Percentiles rank a stretch among this genome's conserved stretches.
phyloP scores from a whole-genome alignment of 495 filamentous ascomycete genomes.

The Haplographium delicatum region DNA sequence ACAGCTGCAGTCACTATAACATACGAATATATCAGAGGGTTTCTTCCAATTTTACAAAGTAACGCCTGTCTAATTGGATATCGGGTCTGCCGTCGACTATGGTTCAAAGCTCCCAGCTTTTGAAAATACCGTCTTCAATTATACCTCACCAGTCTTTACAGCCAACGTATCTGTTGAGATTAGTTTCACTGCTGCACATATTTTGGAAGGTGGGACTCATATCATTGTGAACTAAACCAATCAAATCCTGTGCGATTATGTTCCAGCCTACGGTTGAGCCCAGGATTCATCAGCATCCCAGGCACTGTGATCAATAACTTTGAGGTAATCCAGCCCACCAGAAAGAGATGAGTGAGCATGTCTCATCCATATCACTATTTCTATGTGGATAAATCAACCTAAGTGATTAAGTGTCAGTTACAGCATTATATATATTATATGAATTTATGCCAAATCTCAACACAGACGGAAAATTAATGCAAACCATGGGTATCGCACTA shows the following conservation, averaged over 20 bases:
- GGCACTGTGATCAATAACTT: too few species aligned
- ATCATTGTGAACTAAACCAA: background rate
- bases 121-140: background rate
- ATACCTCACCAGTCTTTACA: background rate
- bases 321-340: too few species aligned
- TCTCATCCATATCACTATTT: constrained; percentile 1
- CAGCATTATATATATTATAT: constrained; percentile 1
- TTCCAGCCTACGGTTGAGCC: background rate
- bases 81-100: background rate
- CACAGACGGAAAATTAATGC: constrained; percentile 1
- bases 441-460: constrained; percentile 6
- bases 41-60: background rate
- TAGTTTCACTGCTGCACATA: background rate
- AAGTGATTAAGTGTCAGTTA: background rate
- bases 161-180: background rate
- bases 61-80: constrained; percentile 1
- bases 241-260: background rate
- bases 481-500: constrained; percentile 5
- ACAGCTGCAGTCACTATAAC: constrained; percentile 25
- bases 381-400: constrained; percentile 2
- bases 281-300: constrained; percentile 10
- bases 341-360: constrained; percentile 4
- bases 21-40: constrained; percentile 14
- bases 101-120: background rate
- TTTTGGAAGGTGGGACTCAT: background rate